Conservation (phyloP, 2,329 filamentous ascomycete species). For the Fusarium nematophilum region DNA sequence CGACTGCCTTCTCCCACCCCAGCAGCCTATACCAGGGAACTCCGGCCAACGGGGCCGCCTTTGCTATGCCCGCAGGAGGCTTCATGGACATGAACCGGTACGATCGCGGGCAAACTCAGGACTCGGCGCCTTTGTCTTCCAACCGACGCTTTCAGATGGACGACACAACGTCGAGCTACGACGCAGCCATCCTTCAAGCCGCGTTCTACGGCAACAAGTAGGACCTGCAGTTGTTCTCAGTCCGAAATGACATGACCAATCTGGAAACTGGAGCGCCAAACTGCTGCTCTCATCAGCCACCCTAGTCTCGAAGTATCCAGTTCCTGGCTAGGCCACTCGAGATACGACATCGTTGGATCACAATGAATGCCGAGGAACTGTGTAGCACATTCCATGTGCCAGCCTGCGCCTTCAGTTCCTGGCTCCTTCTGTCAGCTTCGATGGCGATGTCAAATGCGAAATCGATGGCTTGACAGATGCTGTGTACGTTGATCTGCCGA, state of each 20-base stretch:
- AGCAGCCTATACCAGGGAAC: slow-evolving; percentile 65
- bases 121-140: slow-evolving; percentile 27
- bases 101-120: slow-evolving; percentile 31
- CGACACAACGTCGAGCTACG: slow-evolving; percentile 49
- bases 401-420: slow-evolving; percentile 4
- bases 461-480: slow-evolving; percentile 12
- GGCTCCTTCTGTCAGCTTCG: slow-evolving; percentile 3
- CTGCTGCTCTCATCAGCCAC: slow-evolving; percentile 1
- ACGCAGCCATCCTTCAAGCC: slow-evolving; percentile 50
- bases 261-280: neutral
- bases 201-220: slow-evolving; percentile 48
- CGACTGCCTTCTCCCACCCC: slow-evolving; percentile 57
- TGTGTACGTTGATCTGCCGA: slow-evolving; percentile 11
- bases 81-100: slow-evolving; percentile 27
- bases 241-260: neutral
- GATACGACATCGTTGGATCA: too few relatives aligned
- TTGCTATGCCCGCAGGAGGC: slow-evolving; percentile 26
- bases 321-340: slow-evolving; percentile 30
- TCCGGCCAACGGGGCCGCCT: slow-evolving; percentile 46
- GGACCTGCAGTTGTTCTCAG: neutral
- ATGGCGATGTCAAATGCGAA: neutral
- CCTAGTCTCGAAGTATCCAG: slow-evolving; percentile 6
- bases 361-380: neutral
- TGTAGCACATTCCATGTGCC: neutral
- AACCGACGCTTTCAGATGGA: slow-evolving; percentile 47